Percentiles rank a stretch among this genome's conserved stretches.
These are phyloP conservation scores for Biscutella auriculata DNA, from an alignment of 441 rosid genomes.

Conservation along the genomic window DNA sequence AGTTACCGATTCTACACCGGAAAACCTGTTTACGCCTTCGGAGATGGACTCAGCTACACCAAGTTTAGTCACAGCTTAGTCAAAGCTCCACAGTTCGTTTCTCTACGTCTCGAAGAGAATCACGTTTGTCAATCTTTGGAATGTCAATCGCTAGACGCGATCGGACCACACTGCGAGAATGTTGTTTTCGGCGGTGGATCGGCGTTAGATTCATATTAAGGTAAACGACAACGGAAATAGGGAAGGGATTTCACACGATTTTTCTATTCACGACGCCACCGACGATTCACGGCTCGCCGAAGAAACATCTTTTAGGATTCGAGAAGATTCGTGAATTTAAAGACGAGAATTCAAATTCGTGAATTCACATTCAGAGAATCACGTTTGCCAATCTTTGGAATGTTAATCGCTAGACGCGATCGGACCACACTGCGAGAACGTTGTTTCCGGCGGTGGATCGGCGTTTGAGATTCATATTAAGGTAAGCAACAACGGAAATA, in stretches of 20 bases:
- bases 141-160: constrained; percentile 48
- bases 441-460: not conserved
- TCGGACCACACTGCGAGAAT: constrained; percentile 25
- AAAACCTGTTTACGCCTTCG: constrained; percentile 62
- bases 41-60: constrained; percentile 64
- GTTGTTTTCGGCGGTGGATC: not conserved
- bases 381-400: constrained; percentile 39
- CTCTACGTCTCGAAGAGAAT: constrained; percentile 30
- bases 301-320: constrained; percentile 60
- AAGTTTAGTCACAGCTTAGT: constrained; percentile 31
- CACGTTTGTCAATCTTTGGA: constrained; percentile 47
- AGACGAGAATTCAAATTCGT: too few relatives aligned
- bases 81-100: constrained; percentile 35
- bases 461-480: constrained; percentile 41
- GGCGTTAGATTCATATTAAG: constrained; percentile 37
- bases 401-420: constrained; percentile 49
- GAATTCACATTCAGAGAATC: too few relatives aligned
- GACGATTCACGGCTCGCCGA: constrained; percentile 53
- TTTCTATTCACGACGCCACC: constrained; percentile 70
- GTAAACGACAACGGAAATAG: constrained; percentile 39
- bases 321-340: too few relatives aligned
- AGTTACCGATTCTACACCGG: constrained; percentile 67
- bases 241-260: constrained; percentile 57
- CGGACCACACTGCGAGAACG: constrained; percentile 25
- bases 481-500: constrained; percentile 39